Evolutionary conservation across 208 protist species (phyloP).

Genomic region (Acanthamoeba triangularis): DNA sequence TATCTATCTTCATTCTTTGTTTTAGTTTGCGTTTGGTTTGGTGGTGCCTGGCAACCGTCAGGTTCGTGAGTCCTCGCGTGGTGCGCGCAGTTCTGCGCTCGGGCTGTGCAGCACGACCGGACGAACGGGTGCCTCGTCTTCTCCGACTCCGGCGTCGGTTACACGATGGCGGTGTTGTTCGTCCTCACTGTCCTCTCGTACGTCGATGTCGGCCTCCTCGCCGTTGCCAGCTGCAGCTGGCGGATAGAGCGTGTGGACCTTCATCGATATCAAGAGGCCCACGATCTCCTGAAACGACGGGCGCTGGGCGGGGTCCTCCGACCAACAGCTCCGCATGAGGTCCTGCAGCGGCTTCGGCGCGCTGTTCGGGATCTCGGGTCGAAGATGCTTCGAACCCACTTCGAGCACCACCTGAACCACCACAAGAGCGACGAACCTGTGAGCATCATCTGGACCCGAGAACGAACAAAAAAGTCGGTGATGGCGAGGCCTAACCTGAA

Average conservation of each 20-base stretch:
- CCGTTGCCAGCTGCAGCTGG: neutral
- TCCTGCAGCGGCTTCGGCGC: neutral
- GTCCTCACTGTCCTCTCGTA: neutral
- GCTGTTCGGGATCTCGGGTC: constrained; percentile 19
- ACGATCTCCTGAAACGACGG: constrained; percentile 61
- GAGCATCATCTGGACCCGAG: neutral
- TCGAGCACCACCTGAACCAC: constrained; percentile 1
- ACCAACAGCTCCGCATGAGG: constrained; percentile 57
- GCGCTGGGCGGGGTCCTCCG: constrained; percentile 35
- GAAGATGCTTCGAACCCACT: constrained; percentile 41
- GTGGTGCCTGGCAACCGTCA: too few species aligned
- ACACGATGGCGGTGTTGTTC: neutral
- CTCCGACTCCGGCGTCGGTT: neutral
- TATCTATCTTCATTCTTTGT: too few species aligned
- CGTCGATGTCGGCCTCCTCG: neutral
- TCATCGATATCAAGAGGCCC: neutral
- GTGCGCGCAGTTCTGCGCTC: neutral
- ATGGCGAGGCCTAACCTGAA: neutral
- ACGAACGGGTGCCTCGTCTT: neutral
- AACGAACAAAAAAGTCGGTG: neutral
- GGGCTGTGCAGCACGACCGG: neutral
- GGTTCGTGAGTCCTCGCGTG: too few species aligned
- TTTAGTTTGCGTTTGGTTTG: too few species aligned
- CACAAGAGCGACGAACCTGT: neutral
- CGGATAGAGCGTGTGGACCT: neutral